Percentiles rank a stretch among this genome's conserved stretches.
Conservation (phyloP, 441 rosid species). For the Aquilaria agallochum region DNA sequence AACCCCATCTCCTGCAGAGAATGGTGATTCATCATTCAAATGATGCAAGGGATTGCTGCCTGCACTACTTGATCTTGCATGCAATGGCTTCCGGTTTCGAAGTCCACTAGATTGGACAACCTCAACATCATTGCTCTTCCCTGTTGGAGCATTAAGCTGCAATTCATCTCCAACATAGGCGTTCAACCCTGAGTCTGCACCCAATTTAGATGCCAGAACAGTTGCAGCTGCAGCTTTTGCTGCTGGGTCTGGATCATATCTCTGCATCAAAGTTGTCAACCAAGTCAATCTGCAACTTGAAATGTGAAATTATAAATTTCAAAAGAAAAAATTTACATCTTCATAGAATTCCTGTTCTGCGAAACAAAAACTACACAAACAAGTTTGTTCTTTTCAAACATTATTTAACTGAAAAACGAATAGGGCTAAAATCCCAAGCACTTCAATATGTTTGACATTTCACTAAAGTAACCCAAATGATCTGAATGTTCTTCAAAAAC, state of each 20-base stretch:
- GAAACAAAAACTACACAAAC: background rate
- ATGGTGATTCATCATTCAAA: slow-evolving; percentile 35
- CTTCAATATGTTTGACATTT: no score
- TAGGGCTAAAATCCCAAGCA: no score
- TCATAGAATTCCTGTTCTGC: slow-evolving; percentile 3
- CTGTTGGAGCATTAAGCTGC: slow-evolving; percentile 31
- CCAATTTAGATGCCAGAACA: slow-evolving; percentile 90
- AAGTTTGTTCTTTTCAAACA: slow-evolving; percentile 6
- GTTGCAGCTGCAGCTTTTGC: slow-evolving; percentile 97
- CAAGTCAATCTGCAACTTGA: background rate
- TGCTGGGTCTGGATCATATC: slow-evolving; percentile 97
- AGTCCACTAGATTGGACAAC: slow-evolving; percentile 57
- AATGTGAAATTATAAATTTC: slow-evolving; percentile 1
- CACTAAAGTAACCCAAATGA: no score
- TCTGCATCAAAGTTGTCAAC: slow-evolving; percentile 39
- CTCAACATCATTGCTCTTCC: slow-evolving; percentile 66
- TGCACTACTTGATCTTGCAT: slow-evolving; percentile 39
- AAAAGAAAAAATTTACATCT: background rate
- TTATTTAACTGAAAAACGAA: background rate
- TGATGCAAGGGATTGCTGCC: slow-evolving; percentile 40
- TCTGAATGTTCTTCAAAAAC: no score
- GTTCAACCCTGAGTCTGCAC: slow-evolving; percentile 90
- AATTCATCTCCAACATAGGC: slow-evolving; percentile 66
- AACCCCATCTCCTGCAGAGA: slow-evolving; percentile 30
- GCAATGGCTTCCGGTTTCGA: slow-evolving; percentile 63